Base-by-base conservation (phyloP, 805 yeast species). In the Yamadazyma paraphyllophila region DNA sequence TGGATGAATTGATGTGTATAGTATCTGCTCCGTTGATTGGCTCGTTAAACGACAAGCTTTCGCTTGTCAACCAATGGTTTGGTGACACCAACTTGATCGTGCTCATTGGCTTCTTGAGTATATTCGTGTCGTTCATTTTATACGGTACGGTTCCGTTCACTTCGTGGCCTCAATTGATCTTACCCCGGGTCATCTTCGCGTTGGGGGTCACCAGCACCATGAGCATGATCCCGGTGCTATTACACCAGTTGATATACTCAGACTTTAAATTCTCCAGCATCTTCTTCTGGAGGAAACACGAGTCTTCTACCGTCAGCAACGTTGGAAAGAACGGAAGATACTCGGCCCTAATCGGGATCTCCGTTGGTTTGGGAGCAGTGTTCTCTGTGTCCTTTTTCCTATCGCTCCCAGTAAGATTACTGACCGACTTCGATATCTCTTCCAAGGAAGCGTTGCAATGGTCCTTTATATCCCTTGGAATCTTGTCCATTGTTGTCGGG, bases 351-450 rank as follows among this genome's bases (percentile, higher is more conserved):
- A 73, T 84, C 36, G 91, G 91, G 1, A 60, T 81, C 12, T 66
- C 76, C 40, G 72, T 85, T 13, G 89, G 89, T 0, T 57, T 80
- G 13, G 90, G 90, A 40, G 90, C 89, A 1, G 73, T 84, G 1
- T 76, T 81, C 48, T 73, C 88, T 0, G 88, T 82, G 0, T 57
- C 76, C 1, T 61, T 73, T 34, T 73, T 80, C 35, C 60, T 84
- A 15, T 76, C 88, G 11, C 61, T 84, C 15, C 88, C 89, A 0
- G 72, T 77, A 1, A 66, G 61, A 47, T 66, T 80, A 46, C 77
- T 75, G 10, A 56, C 63, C 14, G 50, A 55, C 9, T 67, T 63
- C 13, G 74, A 55, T 14, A 38, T 61, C 6, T 43, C 61, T n/a
- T 47, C 76, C 7, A 65, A 62, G 13, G 60, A 55, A 5, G 76